These are phyloP conservation scores for Aureobasidium uvarum DNA, from an alignment of 2,329 filamentous ascomycete species.

Conservation along the genomic window DNA sequence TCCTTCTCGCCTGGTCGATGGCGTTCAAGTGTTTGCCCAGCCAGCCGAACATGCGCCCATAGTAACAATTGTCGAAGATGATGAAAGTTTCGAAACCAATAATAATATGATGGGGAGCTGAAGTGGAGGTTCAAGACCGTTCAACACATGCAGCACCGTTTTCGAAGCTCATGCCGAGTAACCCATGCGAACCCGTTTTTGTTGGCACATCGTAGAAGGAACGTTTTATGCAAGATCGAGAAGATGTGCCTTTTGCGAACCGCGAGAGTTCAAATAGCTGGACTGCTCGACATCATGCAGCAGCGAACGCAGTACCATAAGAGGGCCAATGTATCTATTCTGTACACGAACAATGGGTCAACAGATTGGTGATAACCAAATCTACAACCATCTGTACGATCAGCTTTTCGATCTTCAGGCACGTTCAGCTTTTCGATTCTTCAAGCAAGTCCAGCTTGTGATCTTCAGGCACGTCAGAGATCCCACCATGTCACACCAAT, in stretches of 20 bases:
- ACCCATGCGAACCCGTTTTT: slow-evolving; percentile 18
- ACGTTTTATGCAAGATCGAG: slow-evolving; percentile 15
- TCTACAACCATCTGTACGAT: neutral
- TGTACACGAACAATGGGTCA: neutral
- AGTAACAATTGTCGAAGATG: neutral
- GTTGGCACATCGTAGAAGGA: slow-evolving; percentile 9
- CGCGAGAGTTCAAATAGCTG: neutral
- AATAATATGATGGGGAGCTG: slow-evolving; percentile 1
- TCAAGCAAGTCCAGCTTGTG: neutral
- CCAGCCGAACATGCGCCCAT: neutral
- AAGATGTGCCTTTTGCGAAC: neutral
- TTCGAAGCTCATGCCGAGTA: neutral
- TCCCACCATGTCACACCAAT: neutral
- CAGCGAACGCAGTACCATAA: neutral
- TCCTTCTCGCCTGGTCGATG: slow-evolving; percentile 8
- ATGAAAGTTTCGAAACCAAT: neutral
- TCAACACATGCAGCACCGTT: slow-evolving; percentile 16
- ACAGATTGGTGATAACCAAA: neutral
- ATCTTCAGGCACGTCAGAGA: slow-evolving; percentile 6
- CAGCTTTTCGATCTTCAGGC: neutral
- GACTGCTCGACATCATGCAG: slow-evolving; percentile 7
- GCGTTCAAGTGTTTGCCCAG: slow-evolving; percentile 1
- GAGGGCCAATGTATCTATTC: neutral
- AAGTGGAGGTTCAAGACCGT: neutral
- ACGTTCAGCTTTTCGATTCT: neutral